Percentiles rank a stretch among this genome's conserved stretches.
Conservation (phyloP, 352 stramenopile species). For the Phytophthora meadii region DNA sequence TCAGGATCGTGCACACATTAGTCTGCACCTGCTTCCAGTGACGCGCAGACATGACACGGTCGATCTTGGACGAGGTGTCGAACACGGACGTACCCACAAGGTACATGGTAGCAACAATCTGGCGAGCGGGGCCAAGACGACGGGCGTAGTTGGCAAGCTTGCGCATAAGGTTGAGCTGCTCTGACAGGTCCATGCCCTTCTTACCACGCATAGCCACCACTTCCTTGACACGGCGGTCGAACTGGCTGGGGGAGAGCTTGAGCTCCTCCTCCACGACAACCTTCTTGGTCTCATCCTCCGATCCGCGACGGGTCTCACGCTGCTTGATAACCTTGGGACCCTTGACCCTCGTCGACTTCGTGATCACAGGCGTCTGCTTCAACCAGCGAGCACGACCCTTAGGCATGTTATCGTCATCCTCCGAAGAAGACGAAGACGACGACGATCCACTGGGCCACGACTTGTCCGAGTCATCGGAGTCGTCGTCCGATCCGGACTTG, state of each 20-base stretch:
- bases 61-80: conserved; percentile 85
- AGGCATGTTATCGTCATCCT: conserved; percentile 88
- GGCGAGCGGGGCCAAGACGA: conserved; percentile 74
- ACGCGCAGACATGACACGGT: conserved; percentile 81
- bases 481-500: conserved; percentile 43
- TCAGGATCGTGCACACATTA: conserved; percentile 73
- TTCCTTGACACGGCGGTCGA: conserved; percentile 88
- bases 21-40: conserved; percentile 81
- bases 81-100: conserved; percentile 84
- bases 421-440: conserved; percentile 68
- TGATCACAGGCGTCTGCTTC: conserved; percentile 89
- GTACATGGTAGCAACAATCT: conserved; percentile 85
- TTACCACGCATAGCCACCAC: conserved; percentile 86
- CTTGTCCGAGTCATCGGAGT: conserved; percentile 57
- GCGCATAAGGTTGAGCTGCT: conserved; percentile 73
- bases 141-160: conserved; percentile 86
- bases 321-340: conserved; percentile 49
- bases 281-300: conserved; percentile 60
- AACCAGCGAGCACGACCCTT: conserved; percentile 97
- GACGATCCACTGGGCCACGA: conserved; percentile 69
- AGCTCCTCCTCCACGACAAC: conserved; percentile 76
- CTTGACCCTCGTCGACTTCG: conserved; percentile 58
- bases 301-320: conserved; percentile 60
- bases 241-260: conserved; percentile 80
- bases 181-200: conserved; percentile 77